Conservation (phyloP, 306 rosid genomes). For the Pyrus communis region DNA sequence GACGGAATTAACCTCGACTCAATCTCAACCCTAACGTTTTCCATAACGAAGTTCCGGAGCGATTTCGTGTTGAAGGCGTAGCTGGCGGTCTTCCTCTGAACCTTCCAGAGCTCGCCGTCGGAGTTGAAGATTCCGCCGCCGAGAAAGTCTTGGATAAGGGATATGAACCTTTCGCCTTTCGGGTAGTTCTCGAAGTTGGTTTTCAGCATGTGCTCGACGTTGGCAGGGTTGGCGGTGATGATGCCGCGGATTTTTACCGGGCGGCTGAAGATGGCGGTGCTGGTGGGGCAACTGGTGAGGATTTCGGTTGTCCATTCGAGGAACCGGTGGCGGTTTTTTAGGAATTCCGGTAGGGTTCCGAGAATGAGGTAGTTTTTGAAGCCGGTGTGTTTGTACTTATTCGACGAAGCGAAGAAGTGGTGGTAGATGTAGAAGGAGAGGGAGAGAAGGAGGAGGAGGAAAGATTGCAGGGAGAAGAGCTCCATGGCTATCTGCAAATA, state of each 20-base stretch:
- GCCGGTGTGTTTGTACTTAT: slow-evolving; percentile 18
- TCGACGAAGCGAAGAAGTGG: background rate
- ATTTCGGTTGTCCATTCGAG: slow-evolving; percentile 53
- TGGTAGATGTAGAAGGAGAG: slow-evolving; percentile 12
- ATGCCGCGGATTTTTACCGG: slow-evolving; percentile 30
- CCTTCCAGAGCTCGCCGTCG: slow-evolving; percentile 49
- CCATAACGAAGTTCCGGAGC: slow-evolving; percentile 42
- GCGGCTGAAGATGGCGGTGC: slow-evolving; percentile 38
- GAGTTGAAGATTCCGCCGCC: slow-evolving; percentile 70
- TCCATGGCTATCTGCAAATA: slow-evolving; percentile 12
- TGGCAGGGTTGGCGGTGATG: slow-evolving; percentile 51
- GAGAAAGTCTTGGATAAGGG: slow-evolving; percentile 39
- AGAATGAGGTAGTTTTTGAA: slow-evolving; percentile 43
- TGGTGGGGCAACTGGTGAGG: slow-evolving; percentile 32
- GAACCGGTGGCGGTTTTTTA: slow-evolving; percentile 47
- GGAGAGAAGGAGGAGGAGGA: slow-evolving; percentile 5
- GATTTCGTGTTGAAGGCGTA: slow-evolving; percentile 62
- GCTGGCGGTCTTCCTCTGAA: slow-evolving; percentile 62
- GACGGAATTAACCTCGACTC: slow-evolving; percentile 38
- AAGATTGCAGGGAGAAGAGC: background rate
- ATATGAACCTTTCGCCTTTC: slow-evolving; percentile 40
- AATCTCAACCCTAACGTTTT: slow-evolving; percentile 40
- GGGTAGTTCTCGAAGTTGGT: slow-evolving; percentile 68
- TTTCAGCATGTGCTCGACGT: slow-evolving; percentile 57
- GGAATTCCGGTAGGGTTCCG: slow-evolving; percentile 44